Base-by-base conservation (phyloP, 2,329 filamentous ascomycete genomes). In the Penicillium sp. region DNA sequence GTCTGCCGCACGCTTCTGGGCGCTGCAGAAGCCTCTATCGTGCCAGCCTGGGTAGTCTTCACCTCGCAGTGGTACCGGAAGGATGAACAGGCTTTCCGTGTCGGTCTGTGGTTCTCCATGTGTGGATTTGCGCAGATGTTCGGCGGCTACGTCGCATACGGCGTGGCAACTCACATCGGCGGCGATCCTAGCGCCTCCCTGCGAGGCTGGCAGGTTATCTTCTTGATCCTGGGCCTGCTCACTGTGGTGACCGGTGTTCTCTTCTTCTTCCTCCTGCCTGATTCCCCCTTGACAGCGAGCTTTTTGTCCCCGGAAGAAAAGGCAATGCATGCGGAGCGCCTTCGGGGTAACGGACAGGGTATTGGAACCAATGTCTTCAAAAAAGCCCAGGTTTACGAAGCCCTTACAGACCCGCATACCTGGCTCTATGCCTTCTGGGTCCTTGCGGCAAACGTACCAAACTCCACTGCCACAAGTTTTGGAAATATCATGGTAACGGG, bases 1-100 rank as follows among this genome's bases (percentile, higher is more conserved):
- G 73, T 74, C 9, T 74, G 82, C 35, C 76, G 82, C 11, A 78
- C 80, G 31, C 72, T 84, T 18, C 75, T 81, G 5, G 82, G 81
- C 8, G 71, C 78, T n/a, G 75, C 77, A 1, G 81, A 84, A 65
- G 80, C 81, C 0, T 66, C 69, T 0, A 68, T 71, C 52, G 63
- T 73, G 1, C 62, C 62, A 5, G 61, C 56, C 9, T 65, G 61
- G 58, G 63, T 75, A 4, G 65, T 75, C 18, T 71, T 65, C 38
- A 61, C 61, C 18, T 65, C 61, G 9, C 73, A 70, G 64, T 75
- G 72, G 62, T 65, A 65, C 57, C 68, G 61, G 18, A 64, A 64
- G 8, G 60, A 68, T 22, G 70, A 75, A 51, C 71, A 73, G 54
- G 68, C 70, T 0, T 64, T 67, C 18, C 66, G 71, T 0, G 66